Percentiles rank a stretch among this genome's conserved stretches.
Evolutionary conservation across 805 yeast genomes (phyloP).

Genomic region (Saturnispora hagleri): DNA sequence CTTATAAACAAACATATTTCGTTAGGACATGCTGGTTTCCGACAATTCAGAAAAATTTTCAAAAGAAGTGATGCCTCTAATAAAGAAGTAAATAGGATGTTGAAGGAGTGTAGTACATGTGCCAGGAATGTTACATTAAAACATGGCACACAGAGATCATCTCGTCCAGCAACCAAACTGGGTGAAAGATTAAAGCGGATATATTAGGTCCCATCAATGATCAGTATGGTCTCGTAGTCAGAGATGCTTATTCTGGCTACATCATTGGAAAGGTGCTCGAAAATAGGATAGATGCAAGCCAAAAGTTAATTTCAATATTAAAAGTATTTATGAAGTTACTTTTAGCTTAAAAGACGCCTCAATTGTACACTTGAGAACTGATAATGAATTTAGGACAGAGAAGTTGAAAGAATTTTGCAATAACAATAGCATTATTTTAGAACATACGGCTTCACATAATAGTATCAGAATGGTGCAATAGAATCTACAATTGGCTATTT

Average conservation of each 20-base stretch:
- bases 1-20: background rate
- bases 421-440: background rate
- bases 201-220: background rate
- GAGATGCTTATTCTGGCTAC: background rate
- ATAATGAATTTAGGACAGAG: background rate
- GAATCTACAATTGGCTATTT: background rate
- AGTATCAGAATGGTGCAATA: background rate
- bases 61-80: background rate
- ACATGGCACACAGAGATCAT: background rate
- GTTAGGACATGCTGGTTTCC: background rate
- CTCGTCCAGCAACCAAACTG: background rate
- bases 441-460: background rate
- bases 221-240: background rate
- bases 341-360: background rate
- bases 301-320: background rate
- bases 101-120: background rate
- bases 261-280: background rate
- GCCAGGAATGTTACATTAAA: background rate
- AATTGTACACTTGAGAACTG: background rate
- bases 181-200: background rate
- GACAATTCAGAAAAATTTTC: background rate
- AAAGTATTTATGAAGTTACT: background rate
- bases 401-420: background rate
- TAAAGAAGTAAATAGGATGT: background rate
- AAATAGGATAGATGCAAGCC: background rate